Evolutionary conservation across 2,329 filamentous ascomycete species (phyloP), one percentile per base, ranked within the genome.

Genomic region (Xylariaceae sp.): DNA sequence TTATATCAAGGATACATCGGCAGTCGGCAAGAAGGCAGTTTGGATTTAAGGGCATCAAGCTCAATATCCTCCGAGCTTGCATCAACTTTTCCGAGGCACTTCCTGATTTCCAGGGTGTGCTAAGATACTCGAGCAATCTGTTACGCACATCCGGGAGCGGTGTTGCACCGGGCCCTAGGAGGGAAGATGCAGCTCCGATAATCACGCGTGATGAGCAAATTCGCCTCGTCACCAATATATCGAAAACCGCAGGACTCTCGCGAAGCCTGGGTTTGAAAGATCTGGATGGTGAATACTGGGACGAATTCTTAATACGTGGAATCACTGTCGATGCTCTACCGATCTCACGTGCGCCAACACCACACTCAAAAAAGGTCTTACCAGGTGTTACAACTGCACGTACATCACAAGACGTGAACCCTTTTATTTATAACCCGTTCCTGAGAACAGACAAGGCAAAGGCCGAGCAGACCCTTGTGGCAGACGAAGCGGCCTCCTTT

Each of bases 341-440:
- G 10, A 71, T 75, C 40, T 78, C 79, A 11, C 79, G 81, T 58
- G 79, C 80, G 14, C 86, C 89, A 0, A 80, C 89, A 47, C 78
- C 86, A 6, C 88, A 91, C 63, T 75, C 78, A 2, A 81, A 75
- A 55, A 79, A 73, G 50, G 74, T 79, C 14, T 69, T 84, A 13
- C 78, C 80, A 0, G 79, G 78, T 9, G 75, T 74, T 3, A 71
- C 73, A 0, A 73, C 75, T 1, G 74, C 73, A 31, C 73, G 79
- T 42, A 74, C 77, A 13, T 83, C 81, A 3, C 80, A 83, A 59
- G 81, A 83, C 53, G 78, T 83, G 5, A 90, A 94, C 55, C 94
- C 94, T 0, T 96, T 99, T 62, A 89, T 99, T 51, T 96, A 97
- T 67, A 97, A 97, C 64, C 90, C 94, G 0, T 97, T 97, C 64